phyloP scores from a whole-genome alignment of 306 rosid genomes.

The Citrullus amarus region DNA sequence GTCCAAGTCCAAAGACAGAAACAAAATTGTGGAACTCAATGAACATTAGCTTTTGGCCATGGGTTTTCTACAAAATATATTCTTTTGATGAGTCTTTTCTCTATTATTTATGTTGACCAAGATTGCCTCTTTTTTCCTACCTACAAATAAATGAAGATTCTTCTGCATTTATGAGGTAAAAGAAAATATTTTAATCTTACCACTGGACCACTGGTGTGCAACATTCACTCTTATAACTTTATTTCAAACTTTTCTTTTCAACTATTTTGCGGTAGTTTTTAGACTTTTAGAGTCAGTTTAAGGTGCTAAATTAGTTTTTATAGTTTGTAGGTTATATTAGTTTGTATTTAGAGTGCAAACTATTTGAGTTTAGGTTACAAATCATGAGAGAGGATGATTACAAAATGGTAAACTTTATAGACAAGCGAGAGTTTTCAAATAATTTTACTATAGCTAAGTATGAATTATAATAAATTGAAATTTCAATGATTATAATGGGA shows the following conservation, averaged over 20 bases:
- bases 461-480: no score
- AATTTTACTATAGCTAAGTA: no score
- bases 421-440: no score
- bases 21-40: slow-evolving; percentile 6
- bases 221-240: background rate
- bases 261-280: background rate
- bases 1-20: background rate
- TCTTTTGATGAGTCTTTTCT: background rate
- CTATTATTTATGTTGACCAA: background rate
- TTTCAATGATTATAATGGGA: no score
- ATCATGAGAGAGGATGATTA: no score
- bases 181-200: background rate
- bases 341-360: no score
- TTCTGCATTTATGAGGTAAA: background rate
- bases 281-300: background rate
- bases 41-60: background rate
- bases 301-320: no score
- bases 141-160: background rate
- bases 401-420: no score
- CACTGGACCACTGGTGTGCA: background rate
- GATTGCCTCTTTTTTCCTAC: background rate
- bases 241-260: background rate
- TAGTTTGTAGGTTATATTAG: no score
- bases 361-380: no score
- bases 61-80: background rate